A percentile compares a stretch with the other conserved stretches of the same genome.
Evolutionary conservation across 2,329 filamentous ascomycete species (phyloP).

Genomic region (Stagonosporopsis chrysanthemi): DNA sequence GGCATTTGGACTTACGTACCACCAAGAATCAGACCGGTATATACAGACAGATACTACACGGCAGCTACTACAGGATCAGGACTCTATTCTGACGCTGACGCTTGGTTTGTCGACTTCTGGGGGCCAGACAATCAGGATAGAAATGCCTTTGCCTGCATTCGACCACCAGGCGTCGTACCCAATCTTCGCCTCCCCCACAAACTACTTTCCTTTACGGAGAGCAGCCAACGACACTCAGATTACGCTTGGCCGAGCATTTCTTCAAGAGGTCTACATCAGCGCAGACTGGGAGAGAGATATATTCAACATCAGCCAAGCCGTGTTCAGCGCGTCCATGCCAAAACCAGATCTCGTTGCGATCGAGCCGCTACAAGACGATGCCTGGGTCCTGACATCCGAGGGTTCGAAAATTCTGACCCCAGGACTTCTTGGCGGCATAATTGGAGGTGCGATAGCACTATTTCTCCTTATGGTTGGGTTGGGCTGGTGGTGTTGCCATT

Average conservation of each 20-base stretch:
- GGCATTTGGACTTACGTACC: not conserved
- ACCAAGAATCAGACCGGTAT: not conserved
- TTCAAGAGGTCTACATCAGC: constrained; percentile 67
- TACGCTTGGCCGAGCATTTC: constrained; percentile 64
- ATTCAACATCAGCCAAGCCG: constrained; percentile 54
- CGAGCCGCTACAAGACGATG: constrained; percentile 1
- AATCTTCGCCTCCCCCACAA: not conserved
- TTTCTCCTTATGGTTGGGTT: not conserved
- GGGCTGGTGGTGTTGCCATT: not conserved
- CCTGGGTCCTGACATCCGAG: not conserved
- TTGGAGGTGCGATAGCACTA: not conserved
- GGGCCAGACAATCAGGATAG: not conserved
- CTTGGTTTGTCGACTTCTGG: not conserved
- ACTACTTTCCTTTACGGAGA: constrained; percentile 2
- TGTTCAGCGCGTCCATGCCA: constrained; percentile 27
- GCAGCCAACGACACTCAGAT: not conserved
- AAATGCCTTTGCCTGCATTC: constrained; percentile 3
- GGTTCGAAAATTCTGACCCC: not conserved
- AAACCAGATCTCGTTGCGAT: constrained; percentile 37
- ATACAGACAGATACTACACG: not conserved
- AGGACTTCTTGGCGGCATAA: not conserved
- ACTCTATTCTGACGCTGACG: not conserved
- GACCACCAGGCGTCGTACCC: not conserved
- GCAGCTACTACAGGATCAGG: not conserved
- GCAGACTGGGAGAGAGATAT: constrained; percentile 55